A percentile compares a stretch with the other conserved stretches of the same genome.
Evolutionary conservation across 495 filamentous ascomycete species (phyloP).

Genomic region (Xylaria grammica): DNA sequence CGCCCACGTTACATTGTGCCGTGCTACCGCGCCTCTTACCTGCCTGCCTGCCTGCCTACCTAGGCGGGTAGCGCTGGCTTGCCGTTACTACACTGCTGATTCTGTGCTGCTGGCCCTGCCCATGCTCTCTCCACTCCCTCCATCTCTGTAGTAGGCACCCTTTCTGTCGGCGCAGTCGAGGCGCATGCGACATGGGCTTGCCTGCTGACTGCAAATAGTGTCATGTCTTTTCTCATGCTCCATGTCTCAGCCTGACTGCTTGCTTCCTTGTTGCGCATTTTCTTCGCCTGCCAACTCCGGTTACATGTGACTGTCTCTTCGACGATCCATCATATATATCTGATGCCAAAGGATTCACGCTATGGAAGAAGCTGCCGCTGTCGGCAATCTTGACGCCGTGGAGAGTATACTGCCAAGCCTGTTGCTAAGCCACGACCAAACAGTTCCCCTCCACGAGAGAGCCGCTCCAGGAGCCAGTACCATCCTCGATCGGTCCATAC

Average conservation of each 20-base stretch:
- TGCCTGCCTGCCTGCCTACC: too few relatives aligned
- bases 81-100: too few relatives aligned
- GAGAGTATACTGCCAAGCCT: slow-evolving; percentile 25
- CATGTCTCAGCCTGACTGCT: slow-evolving; percentile 7
- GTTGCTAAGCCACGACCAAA: slow-evolving; percentile 22
- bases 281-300: slow-evolving; percentile 10
- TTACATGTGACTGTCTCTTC: slow-evolving; percentile 16
- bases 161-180: slow-evolving; percentile 17
- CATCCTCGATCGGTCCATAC: slow-evolving; percentile 25
- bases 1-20: slow-evolving; percentile 26
- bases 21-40: slow-evolving; percentile 1
- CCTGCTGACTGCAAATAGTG: slow-evolving; percentile 19
- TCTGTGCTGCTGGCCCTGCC: neutral
- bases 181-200: slow-evolving; percentile 19
- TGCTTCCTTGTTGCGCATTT: slow-evolving; percentile 13
- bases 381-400: slow-evolving; percentile 28
- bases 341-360: slow-evolving; percentile 27
- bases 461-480: slow-evolving; percentile 24
- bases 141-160: slow-evolving; percentile 12
- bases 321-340: slow-evolving; percentile 21
- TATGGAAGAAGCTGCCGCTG: slow-evolving; percentile 29
- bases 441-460: slow-evolving; percentile 24
- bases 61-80: slow-evolving; percentile 7
- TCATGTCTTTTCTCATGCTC: slow-evolving; percentile 12
- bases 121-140: slow-evolving; percentile 18